A percentile compares a stretch with the other conserved stretches of the same genome.
Evolutionary conservation across 1,284 basidiomycete genomes (phyloP).

Genomic region (Coniophora puteana): DNA sequence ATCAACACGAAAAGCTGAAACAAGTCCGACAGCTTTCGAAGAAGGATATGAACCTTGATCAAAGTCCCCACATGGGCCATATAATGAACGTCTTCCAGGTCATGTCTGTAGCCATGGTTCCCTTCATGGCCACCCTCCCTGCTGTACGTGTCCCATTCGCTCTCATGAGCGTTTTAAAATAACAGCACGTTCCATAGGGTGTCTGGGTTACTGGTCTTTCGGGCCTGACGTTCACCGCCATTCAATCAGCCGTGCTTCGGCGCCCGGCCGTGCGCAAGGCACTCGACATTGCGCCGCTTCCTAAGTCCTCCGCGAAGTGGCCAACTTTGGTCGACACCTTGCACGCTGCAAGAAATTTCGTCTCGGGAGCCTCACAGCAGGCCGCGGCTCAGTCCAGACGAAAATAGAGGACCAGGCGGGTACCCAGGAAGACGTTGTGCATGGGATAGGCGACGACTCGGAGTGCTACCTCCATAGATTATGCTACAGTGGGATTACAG

Average conservation of each 20-base stretch:
- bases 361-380: no score
- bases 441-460: no score
- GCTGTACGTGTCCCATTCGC: constrained; percentile 36
- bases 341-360: constrained; percentile 9
- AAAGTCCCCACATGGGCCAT: constrained; percentile 57
- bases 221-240: constrained; percentile 16
- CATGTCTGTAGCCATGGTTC: constrained; percentile 54
- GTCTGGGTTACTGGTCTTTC: constrained; percentile 27
- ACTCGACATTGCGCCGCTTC: no score
- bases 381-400: no score
- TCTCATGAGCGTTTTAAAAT: not conserved
- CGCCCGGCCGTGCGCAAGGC: constrained; percentile 22
- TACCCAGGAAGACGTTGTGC: no score
- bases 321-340: constrained; percentile 3
- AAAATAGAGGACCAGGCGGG: no score
- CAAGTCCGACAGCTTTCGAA: constrained; percentile 42
- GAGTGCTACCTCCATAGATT: no score
- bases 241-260: constrained; percentile 21
- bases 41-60: constrained; percentile 53
- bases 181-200: constrained; percentile 15
- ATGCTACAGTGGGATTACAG: no score
- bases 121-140: constrained; percentile 60
- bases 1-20: constrained; percentile 7
- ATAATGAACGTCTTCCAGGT: constrained; percentile 72
- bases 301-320: no score